Base-by-base conservation (phyloP, 768 basidiomycete species). In the Dictyophora rubrovolvata region DNA sequence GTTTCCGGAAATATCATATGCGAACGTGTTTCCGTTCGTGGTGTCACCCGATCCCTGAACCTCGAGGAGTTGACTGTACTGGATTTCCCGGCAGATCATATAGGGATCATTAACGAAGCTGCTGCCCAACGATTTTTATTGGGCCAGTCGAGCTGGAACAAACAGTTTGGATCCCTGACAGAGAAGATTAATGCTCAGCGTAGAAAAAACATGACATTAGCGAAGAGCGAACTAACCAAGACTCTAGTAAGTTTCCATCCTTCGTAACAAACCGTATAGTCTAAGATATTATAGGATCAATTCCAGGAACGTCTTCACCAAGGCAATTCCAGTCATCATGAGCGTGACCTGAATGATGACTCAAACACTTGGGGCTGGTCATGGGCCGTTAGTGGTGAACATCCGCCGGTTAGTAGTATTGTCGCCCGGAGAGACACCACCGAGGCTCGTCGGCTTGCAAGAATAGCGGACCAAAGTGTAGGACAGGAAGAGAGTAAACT, bases 361-460 rank as follows among this genome's bases (percentile, higher is more conserved):
- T 56, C 73, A 73, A 47, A 75, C 74, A 79, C 77, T 62, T 88
- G 85, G 85, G 80, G 77, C 28, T 93, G 89, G 85, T 83, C 85
- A 18, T 97, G 89, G 93, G 91, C 86, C 6, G 70, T 92, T 59
- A 86, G 90, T 61, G 82, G 76, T 16, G 93, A 96, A 71, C 75
- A 77, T 18, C 95, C 95, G 2, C 95, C 95, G 4, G 89, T 94
- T 2, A 89, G 87, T 65, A 93, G 92, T 55, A 91, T 97, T 64
- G 89, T 89, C 34, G 84, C 89, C n/a, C 75, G 93, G 59, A 73
- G 93, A 55, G 94, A 98, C 65, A 94, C 91, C 5, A 75, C 76
- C 42, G 89, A 93, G 72, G 90, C 89, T 10, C 74, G 83, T 22
- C 74, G 79, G 65, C 73, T 93, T 46, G 88, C 87, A 22, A 79